phyloP scores from a whole-genome alignment of 2,329 filamentous ascomycete genomes.

The Pseudocercospora cruenta region DNA sequence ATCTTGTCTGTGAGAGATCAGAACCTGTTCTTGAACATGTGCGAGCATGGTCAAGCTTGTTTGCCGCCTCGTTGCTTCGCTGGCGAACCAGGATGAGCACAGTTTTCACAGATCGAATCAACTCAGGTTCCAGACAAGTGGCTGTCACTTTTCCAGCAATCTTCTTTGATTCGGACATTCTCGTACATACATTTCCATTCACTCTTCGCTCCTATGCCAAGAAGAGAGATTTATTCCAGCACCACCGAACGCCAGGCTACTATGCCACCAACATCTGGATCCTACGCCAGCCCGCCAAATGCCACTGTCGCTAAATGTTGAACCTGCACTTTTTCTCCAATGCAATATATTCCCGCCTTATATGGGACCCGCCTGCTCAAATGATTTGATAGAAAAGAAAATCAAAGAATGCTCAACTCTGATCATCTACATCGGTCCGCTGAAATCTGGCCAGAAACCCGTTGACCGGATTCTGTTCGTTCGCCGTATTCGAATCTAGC shows the following conservation, averaged over 20 bases:
- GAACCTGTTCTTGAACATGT: conserved; percentile 4
- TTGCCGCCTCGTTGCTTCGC: background rate
- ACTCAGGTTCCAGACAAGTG: background rate
- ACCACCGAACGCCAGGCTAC: background rate
- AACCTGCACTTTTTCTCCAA: conserved; percentile 4
- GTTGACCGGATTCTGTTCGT: conserved; percentile 12
- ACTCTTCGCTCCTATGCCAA: background rate
- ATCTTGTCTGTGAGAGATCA: background rate
- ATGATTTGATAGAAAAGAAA: background rate
- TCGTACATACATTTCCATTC: conserved; percentile 6
- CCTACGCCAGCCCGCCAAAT: background rate
- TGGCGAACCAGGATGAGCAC: background rate
- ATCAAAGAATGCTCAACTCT: conserved; percentile 13
- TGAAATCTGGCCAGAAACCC: conserved; percentile 24
- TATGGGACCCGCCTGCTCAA: background rate
- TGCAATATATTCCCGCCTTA: conserved; percentile 1
- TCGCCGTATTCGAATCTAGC: conserved; percentile 1
- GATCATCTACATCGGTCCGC: conserved; percentile 22
- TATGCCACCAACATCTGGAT: background rate
- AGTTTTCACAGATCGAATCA: background rate
- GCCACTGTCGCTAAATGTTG: conserved; percentile 6
- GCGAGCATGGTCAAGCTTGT: conserved; percentile 5
- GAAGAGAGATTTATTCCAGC: conserved; percentile 2
- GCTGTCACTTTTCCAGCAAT: background rate
- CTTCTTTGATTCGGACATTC: conserved; percentile 4